These are phyloP conservation scores for Lablab purpureus DNA, from an alignment of 306 rosid species.

Conservation along the genomic window DNA sequence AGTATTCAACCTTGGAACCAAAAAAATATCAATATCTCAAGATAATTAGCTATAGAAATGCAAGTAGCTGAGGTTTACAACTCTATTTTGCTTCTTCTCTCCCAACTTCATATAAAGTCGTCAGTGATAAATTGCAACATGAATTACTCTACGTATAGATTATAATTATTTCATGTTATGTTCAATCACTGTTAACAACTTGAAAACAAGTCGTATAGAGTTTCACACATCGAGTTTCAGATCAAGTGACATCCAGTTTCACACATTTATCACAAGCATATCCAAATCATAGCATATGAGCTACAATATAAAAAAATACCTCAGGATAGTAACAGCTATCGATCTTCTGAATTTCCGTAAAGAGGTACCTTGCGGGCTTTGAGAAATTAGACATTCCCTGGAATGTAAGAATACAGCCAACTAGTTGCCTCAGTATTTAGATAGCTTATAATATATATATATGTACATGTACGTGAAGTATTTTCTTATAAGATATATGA, in stretches of 20 bases:
- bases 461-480: background rate
- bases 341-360: slow-evolving; percentile 85
- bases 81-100: background rate
- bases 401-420: slow-evolving; percentile 33
- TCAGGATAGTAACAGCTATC: slow-evolving; percentile 94
- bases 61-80: background rate
- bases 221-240: too few species aligned
- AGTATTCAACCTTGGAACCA: slow-evolving; percentile 27
- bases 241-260: background rate
- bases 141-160: background rate
- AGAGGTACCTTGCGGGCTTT: slow-evolving; percentile 81
- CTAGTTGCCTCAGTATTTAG: background rate
- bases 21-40: background rate
- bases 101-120: background rate
- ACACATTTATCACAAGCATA: background rate
- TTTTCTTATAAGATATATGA: too few species aligned
- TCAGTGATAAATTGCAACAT: background rate
- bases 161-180: background rate
- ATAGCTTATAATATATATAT: slow-evolving; percentile 18
- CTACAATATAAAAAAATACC: slow-evolving; percentile 55
- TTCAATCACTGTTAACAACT: background rate
- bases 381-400: slow-evolving; percentile 95
- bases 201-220: slow-evolving; percentile 14
- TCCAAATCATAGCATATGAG: slow-evolving; percentile 23
- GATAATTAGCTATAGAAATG: background rate